Percentiles rank a stretch among this genome's conserved stretches.
Conservation (phyloP, 2,329 filamentous ascomycete genomes). For the Penicillium freii region DNA sequence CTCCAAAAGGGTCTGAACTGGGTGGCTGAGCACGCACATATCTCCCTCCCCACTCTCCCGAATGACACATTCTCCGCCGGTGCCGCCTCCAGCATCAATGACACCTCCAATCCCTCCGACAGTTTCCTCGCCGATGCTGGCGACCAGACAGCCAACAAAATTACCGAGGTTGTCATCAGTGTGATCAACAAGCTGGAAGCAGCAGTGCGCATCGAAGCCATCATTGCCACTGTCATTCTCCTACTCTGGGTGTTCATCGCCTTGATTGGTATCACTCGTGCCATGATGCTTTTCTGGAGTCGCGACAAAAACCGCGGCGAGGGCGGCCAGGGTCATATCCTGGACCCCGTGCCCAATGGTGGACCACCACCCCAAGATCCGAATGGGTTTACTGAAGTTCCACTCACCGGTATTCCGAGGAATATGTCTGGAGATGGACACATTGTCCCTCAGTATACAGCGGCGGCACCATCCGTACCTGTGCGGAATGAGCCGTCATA, state of each 20-base stretch:
- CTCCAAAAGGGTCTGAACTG: slow-evolving; percentile 90
- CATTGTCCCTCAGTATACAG: slow-evolving; percentile 29
- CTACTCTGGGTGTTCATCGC: slow-evolving; percentile 75
- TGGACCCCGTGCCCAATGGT: slow-evolving; percentile 13
- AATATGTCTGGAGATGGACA: slow-evolving; percentile 13
- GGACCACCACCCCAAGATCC: slow-evolving; percentile 14
- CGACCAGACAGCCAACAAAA: slow-evolving; percentile 72
- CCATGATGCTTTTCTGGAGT: slow-evolving; percentile 59
- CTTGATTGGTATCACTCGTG: slow-evolving; percentile 69
- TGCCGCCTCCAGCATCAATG: slow-evolving; percentile 57
- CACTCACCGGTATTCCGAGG: slow-evolving; percentile 34
- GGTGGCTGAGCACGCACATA: slow-evolving; percentile 82
- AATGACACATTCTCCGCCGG: slow-evolving; percentile 82
- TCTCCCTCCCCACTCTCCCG: slow-evolving; percentile 73
- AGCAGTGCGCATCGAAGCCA: slow-evolving; percentile 70
- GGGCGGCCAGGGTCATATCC: slow-evolving; percentile 48
- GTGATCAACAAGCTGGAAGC: slow-evolving; percentile 67
- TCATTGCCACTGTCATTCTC: slow-evolving; percentile 74
- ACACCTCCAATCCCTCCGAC: slow-evolving; percentile 54
- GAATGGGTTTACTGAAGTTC: slow-evolving; percentile 39
- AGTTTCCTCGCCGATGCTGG: slow-evolving; percentile 77
- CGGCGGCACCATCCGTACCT: slow-evolving; percentile 9
- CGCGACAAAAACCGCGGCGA: slow-evolving; percentile 62
- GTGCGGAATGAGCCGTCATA: slow-evolving; percentile 17
- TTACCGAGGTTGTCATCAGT: slow-evolving; percentile 70